phyloP scores from a whole-genome alignment of 2,329 filamentous ascomycete genomes.

The Diaporthe citri region DNA sequence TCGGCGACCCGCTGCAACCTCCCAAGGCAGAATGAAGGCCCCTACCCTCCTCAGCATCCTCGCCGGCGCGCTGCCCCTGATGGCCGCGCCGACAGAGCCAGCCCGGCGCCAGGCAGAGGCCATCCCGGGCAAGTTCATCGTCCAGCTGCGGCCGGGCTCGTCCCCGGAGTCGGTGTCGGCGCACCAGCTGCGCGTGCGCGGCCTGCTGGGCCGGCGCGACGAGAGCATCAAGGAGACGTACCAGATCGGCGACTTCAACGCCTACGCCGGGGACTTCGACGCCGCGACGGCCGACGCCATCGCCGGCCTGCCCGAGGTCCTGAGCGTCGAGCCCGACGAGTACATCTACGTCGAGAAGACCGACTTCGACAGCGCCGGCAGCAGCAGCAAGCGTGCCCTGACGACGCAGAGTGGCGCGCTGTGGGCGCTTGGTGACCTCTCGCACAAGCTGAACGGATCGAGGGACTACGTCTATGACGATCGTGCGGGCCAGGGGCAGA shows the following conservation, averaged over 20 bases:
- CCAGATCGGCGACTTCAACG: conserved; percentile 24
- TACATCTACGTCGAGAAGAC: conserved; percentile 19
- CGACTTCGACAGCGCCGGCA: neutral
- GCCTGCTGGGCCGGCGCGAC: neutral
- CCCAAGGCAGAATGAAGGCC: neutral
- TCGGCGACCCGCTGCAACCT: neutral
- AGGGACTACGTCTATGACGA: conserved; percentile 17
- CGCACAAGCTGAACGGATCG: conserved; percentile 14
- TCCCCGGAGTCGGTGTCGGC: conserved; percentile 4
- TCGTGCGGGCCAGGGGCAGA: conserved; percentile 18
- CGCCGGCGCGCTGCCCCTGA: conserved; percentile 16
- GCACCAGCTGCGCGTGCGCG: conserved; percentile 10
- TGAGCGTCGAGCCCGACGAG: conserved; percentile 14
- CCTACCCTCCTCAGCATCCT: neutral
- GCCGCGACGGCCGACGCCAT: neutral
- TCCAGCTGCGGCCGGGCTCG: conserved; percentile 3
- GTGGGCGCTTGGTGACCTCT: conserved; percentile 9
- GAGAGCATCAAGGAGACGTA: conserved; percentile 25
- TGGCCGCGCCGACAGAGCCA: conserved; percentile 11
- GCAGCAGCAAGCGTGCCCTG: neutral
- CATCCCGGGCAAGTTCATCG: conserved; percentile 14
- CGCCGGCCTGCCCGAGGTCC: neutral
- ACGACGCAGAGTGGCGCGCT: neutral
- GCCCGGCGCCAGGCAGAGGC: neutral
- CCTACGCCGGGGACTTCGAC: conserved; percentile 13